A percentile compares a stretch with the other conserved stretches of the same genome.
Evolutionary conservation across 1,284 basidiomycete genomes (phyloP).

Genomic region (Heterobasidion occidentale): DNA sequence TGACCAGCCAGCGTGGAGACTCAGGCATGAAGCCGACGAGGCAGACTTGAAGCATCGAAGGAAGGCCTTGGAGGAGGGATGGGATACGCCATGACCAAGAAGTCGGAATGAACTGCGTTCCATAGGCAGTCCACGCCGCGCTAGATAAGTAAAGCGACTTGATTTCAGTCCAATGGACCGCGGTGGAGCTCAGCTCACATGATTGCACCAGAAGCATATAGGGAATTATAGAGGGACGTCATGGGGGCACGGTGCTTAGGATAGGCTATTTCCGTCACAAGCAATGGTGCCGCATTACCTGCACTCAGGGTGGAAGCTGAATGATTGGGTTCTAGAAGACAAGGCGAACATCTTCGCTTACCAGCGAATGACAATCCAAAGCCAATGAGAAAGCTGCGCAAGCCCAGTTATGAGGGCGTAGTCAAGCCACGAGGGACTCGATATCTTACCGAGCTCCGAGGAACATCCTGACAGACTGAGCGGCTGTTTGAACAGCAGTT

Average conservation of each 20-base stretch:
- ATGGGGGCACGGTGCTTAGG: conserved; percentile 68
- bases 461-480: conserved; percentile 73
- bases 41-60: conserved; percentile 51
- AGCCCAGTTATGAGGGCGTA: not conserved
- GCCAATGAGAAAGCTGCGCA: conserved; percentile 60
- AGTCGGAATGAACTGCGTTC: conserved; percentile 55
- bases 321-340: not conserved
- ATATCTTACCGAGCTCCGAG: conserved; percentile 57
- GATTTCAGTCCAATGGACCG: not conserved
- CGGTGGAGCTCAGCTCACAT: conserved; percentile 31
- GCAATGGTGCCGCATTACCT: conserved; percentile 63
- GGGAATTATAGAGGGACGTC: conserved; percentile 71
- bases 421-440: not conserved
- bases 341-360: not conserved
- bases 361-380: conserved; percentile 68
- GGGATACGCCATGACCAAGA: conserved; percentile 75
- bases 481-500: conserved; percentile 61
- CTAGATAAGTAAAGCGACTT: conserved; percentile 18
- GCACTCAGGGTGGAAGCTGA: not conserved
- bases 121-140: conserved; percentile 72
- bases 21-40: conserved; percentile 61
- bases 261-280: conserved; percentile 74
- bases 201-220: conserved; percentile 74
- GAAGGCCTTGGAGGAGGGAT: conserved; percentile 56
- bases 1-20: conserved; percentile 65